phyloP scores from a whole-genome alignment of 768 basidiomycete genomes.

The Cystobasidium onofrii region DNA sequence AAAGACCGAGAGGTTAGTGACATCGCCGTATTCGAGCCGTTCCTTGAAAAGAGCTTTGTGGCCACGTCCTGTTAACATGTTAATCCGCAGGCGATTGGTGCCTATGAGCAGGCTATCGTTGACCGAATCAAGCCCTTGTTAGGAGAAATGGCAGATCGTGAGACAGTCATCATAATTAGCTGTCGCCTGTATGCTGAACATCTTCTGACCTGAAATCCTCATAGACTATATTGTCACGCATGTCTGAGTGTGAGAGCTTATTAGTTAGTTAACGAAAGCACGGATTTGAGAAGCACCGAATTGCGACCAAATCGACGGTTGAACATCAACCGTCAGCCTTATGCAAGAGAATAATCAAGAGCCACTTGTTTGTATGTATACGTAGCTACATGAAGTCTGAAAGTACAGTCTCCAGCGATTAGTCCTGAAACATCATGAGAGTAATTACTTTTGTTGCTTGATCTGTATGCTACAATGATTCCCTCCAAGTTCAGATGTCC shows the following conservation, averaged over 20 bases:
- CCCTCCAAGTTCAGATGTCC: not conserved
- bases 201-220: not conserved
- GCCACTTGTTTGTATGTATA: too few species aligned
- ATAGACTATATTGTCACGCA: conserved; percentile 8
- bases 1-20: not conserved
- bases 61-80: too few species aligned
- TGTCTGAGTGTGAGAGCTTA: not conserved
- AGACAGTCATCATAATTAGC: not conserved
- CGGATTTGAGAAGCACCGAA: not conserved
- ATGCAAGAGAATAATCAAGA: too few species aligned
- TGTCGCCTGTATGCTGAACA: not conserved
- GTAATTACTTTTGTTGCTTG: not conserved
- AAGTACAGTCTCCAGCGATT: too few species aligned
- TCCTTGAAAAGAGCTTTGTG: too few species aligned
- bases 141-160: conserved; percentile 16
- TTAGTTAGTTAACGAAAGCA: not conserved
- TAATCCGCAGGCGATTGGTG: not conserved
- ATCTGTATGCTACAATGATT: not conserved
- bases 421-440: too few species aligned
- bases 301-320: too few species aligned
- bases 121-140: not conserved
- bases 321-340: too few species aligned
- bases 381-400: too few species aligned
- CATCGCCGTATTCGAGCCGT: too few species aligned
- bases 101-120: conserved; percentile 1